Base-by-base conservation (phyloP, 164 flowering plant species). In the Umbellularia californica region DNA sequence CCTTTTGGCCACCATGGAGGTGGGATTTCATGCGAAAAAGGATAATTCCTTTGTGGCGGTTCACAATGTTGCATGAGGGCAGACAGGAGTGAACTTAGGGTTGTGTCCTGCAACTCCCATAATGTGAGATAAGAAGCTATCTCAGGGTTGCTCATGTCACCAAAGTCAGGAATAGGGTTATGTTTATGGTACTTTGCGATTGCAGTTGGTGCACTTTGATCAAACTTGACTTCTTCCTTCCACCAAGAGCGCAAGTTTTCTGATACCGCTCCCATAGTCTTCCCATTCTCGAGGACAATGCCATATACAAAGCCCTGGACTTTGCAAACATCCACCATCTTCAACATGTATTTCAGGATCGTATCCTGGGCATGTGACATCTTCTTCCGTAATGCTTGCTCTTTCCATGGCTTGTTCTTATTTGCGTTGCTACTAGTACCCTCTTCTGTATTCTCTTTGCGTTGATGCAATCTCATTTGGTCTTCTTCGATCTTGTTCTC, bases 1-100 rank as follows among this genome's bases (percentile, higher is more conserved):
- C 91, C 90, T 12, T 85, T 79, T 0, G 95, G 95, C 95, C 95
- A 90, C 94, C 94, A 90, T 3, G 94, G 92, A 2, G 94, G 94
- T 0, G 90, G 51, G 73, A 90, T 79, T 23, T 92, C 94, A 76
- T 88, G 87, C 80, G 87, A 91, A 81, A 89, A 70, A 0, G 91
- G 95, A 72, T 85, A 90, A 60, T 88, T 82, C 83, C 95, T 79
- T 83, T 90, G 95, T 0, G 94, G 95, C 0, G 95, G 92, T 35
- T 90, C 89, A 76, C 95, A 90, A 78, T 90, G 94, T 81, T 88
- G 92, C 94, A 90, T 90, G 62, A 90, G 79, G 25, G 94, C 89
- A 0, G 92, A 90, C 50, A 90, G 63, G 11, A 90, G 88, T 0
- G 92, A 90, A 1, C 95, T 92, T 22, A 90, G 88, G 1, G 95